Evolutionary conservation across 495 filamentous ascomycete genomes (phyloP).

Genomic region (Xylaria acuta): DNA sequence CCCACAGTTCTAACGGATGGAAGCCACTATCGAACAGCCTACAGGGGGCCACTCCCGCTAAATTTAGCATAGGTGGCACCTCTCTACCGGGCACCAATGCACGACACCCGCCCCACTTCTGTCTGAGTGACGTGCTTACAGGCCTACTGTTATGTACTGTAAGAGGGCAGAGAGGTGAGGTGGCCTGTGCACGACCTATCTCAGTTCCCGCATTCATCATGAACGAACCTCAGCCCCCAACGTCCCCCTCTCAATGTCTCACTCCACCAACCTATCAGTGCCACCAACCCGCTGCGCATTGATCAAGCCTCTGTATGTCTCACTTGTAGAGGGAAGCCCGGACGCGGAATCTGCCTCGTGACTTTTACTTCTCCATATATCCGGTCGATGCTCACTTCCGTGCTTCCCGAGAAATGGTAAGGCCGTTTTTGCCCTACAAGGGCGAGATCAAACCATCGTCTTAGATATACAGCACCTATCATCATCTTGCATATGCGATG

Average conservation of each 20-base stretch:
- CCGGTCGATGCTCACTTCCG: not conserved
- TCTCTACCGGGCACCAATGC: slow-evolving; percentile 17
- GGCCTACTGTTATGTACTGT: too few relatives aligned
- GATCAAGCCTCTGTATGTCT: slow-evolving; percentile 25
- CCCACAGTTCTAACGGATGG: not conserved
- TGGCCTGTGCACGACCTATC: not conserved
- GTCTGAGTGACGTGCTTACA: slow-evolving; percentile 5
- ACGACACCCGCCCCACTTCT: slow-evolving; percentile 17
- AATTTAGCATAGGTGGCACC: not conserved
- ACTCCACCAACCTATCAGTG: slow-evolving; percentile 20
- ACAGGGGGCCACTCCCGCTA: slow-evolving; percentile 15
- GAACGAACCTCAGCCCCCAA: slow-evolving; percentile 13
- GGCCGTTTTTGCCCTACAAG: slow-evolving; percentile 12
- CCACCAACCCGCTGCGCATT: slow-evolving; percentile 12
- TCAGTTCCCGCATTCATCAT: not conserved
- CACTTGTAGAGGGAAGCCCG: slow-evolving; percentile 2
- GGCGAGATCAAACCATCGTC: not conserved
- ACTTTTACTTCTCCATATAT: not conserved
- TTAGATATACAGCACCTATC: not conserved
- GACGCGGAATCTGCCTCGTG: slow-evolving; percentile 24
- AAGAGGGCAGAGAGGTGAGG: not conserved
- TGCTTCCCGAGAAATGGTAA: slow-evolving; percentile 7
- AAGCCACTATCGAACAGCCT: not conserved
- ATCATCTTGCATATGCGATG: not conserved
- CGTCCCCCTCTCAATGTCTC: slow-evolving; percentile 20